A percentile compares a stretch with the other conserved stretches of the same genome.
Conservation (phyloP, 805 yeast genomes). For the Teunomyces tritomae region DNA sequence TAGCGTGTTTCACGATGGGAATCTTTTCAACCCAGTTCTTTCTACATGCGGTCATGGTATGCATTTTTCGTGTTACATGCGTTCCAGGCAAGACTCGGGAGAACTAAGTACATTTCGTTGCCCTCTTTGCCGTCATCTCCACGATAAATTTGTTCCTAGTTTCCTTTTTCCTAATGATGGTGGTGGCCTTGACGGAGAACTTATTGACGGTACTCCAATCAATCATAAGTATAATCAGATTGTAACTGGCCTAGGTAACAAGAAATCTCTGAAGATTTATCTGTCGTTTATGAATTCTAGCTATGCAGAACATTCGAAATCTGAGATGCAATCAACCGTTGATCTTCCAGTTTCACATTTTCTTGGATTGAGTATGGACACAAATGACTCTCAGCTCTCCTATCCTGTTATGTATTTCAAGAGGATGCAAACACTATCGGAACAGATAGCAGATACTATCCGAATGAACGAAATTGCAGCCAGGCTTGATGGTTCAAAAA, state of each 20-base stretch:
- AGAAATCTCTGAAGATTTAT: slow-evolving; percentile 4
- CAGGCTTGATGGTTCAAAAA: slow-evolving; percentile 41
- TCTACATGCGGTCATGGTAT: slow-evolving; percentile 54
- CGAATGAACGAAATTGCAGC: slow-evolving; percentile 59
- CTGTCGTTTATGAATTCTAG: slow-evolving; percentile 13
- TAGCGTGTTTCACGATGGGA: slow-evolving; percentile 11
- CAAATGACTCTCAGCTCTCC: neutral
- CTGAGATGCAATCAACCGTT: neutral
- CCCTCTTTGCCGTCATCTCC: slow-evolving; percentile 49
- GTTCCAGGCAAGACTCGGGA: slow-evolving; percentile 21
- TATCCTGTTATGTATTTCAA: too few species aligned
- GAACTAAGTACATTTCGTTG: slow-evolving; percentile 32
- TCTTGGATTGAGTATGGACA: neutral
- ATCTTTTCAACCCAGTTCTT: slow-evolving; percentile 24
- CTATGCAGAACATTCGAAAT: neutral
- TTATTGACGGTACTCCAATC: slow-evolving; percentile 17
- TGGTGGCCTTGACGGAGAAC: neutral
- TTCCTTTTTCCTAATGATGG: slow-evolving; percentile 24
- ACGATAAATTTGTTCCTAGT: slow-evolving; percentile 46
- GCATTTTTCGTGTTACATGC: slow-evolving; percentile 45
- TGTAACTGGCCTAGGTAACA: neutral
- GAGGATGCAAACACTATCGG: slow-evolving; percentile 12
- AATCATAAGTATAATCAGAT: slow-evolving; percentile 8
- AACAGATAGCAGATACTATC: slow-evolving; percentile 46
- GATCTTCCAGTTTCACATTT: neutral